phyloP scores from a whole-genome alignment of 2,329 filamentous ascomycete species.

The Clonostachys sp. region DNA sequence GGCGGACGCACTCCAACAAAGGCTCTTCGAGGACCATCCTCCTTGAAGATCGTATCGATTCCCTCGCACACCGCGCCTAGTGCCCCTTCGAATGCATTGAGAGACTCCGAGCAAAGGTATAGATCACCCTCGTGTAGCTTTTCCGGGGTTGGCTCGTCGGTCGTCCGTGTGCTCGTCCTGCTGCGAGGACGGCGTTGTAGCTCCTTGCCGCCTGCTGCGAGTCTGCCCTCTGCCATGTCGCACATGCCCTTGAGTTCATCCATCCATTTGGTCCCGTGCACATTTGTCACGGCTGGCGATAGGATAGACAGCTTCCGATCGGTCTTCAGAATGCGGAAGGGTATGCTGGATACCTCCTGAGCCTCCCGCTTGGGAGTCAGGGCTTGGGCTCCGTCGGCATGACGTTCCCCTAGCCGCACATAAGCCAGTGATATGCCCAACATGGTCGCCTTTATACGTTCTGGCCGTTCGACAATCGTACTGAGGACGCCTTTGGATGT shows the following conservation, averaged over 20 bases:
- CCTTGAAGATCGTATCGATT: slow-evolving; percentile 74
- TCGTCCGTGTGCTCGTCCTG: slow-evolving; percentile 32
- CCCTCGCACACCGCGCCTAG: slow-evolving; percentile 92
- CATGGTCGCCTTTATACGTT: slow-evolving; percentile 79
- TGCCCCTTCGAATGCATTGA: slow-evolving; percentile 84
- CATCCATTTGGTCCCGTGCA: slow-evolving; percentile 94
- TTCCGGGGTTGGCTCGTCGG: slow-evolving; percentile 35
- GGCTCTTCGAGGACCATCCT: slow-evolving; percentile 62
- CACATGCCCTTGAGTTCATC: slow-evolving; percentile 85
- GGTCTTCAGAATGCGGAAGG: slow-evolving; percentile 84
- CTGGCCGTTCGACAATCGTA: slow-evolving; percentile 89
- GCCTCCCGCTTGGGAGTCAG: slow-evolving; percentile 59
- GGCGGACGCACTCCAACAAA: slow-evolving; percentile 93
- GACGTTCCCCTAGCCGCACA: slow-evolving; percentile 78
- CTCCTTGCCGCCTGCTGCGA: slow-evolving; percentile 75
- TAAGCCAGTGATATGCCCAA: slow-evolving; percentile 84
- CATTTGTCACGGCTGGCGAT: slow-evolving; percentile 77
- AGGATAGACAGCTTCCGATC: slow-evolving; percentile 65
- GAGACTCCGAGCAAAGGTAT: slow-evolving; percentile 82
- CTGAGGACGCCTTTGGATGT: slow-evolving; percentile 66
- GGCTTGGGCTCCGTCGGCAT: slow-evolving; percentile 65
- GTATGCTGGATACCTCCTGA: slow-evolving; percentile 51
- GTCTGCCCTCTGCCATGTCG: slow-evolving; percentile 68
- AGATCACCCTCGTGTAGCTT: slow-evolving; percentile 84
- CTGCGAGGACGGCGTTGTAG: slow-evolving; percentile 62